Percentiles rank a stretch among this genome's conserved stretches.
These are phyloP conservation scores for Stephanodiscus triporus DNA, from an alignment of 108 stramenopile species.

Conservation along the genomic window DNA sequence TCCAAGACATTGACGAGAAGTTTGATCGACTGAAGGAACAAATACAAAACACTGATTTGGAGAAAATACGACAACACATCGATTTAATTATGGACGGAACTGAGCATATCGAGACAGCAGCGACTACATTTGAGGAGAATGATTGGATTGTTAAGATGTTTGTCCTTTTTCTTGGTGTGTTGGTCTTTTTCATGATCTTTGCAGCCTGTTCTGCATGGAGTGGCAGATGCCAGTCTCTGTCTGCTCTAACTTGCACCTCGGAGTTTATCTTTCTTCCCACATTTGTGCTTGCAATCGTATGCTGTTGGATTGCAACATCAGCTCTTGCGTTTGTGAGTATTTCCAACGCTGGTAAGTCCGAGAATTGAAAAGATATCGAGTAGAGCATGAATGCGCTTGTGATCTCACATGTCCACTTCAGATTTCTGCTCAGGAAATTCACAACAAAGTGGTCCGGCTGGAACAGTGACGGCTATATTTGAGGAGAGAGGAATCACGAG, in stretches of 20 bases:
- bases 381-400: background rate
- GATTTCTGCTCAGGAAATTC: slow-evolving; percentile 41
- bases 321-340: slow-evolving; percentile 26
- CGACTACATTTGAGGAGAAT: slow-evolving; percentile 29
- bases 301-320: slow-evolving; percentile 29
- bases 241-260: slow-evolving; percentile 27
- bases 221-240: background rate
- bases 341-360: slow-evolving; percentile 34
- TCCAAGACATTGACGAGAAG: slow-evolving; percentile 11
- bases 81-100: slow-evolving; percentile 24
- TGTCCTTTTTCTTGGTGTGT: slow-evolving; percentile 17
- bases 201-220: slow-evolving; percentile 15
- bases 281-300: slow-evolving; percentile 27
- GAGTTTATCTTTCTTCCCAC: slow-evolving; percentile 30
- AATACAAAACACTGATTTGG: slow-evolving; percentile 28
- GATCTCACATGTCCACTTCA: background rate
- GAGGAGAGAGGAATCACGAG: slow-evolving; percentile 8
- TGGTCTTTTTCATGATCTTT: slow-evolving; percentile 37
- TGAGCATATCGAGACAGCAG: slow-evolving; percentile 16
- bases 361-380: background rate
- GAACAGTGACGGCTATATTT: slow-evolving; percentile 29
- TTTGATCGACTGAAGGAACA: slow-evolving; percentile 28
- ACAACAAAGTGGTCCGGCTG: slow-evolving; percentile 27
- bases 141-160: slow-evolving; percentile 47
- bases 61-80: slow-evolving; percentile 21